These are phyloP conservation scores for Phytophthora sansomeana DNA, from an alignment of 352 stramenopile species.

Conservation along the genomic window DNA sequence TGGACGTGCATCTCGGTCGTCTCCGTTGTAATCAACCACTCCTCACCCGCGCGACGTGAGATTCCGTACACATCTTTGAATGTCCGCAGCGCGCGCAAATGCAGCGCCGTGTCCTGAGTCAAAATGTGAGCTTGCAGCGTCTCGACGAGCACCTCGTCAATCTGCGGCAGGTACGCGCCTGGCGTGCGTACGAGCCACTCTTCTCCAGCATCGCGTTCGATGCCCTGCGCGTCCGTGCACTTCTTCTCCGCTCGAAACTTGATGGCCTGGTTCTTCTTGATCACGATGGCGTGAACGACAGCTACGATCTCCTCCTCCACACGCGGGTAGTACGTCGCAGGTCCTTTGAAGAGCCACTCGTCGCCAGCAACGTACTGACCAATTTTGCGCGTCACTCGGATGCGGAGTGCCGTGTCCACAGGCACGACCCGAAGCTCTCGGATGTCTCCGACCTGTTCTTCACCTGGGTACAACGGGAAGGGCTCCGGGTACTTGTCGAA, in stretches of 20 bases:
- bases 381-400: conserved; percentile 71
- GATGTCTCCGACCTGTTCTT: conserved; percentile 67
- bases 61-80: conserved; percentile 82
- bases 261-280: conserved; percentile 84
- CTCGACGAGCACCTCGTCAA: conserved; percentile 76
- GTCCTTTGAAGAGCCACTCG: conserved; percentile 81
- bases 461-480: conserved; percentile 78
- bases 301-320: conserved; percentile 75
- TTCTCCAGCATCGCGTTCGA: conserved; percentile 70
- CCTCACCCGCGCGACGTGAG: conserved; percentile 75
- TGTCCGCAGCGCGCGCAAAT: conserved; percentile 70
- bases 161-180: conserved; percentile 77
- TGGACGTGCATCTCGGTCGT: conserved; percentile 80
- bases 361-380: conserved; percentile 65
- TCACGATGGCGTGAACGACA: conserved; percentile 64
- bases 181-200: conserved; percentile 83
- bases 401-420: conserved; percentile 65
- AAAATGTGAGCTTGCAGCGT: conserved; percentile 70
- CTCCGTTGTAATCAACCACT: conserved; percentile 81
- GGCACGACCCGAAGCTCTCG: conserved; percentile 66
- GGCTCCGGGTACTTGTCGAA: conserved; percentile 80
- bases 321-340: conserved; percentile 77
- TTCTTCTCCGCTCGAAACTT: conserved; percentile 87
- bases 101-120: conserved; percentile 68
- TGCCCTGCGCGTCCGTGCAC: conserved; percentile 70